Conservation (phyloP, 2,329 filamentous ascomycete genomes). For the Curvularia verruculosa region DNA sequence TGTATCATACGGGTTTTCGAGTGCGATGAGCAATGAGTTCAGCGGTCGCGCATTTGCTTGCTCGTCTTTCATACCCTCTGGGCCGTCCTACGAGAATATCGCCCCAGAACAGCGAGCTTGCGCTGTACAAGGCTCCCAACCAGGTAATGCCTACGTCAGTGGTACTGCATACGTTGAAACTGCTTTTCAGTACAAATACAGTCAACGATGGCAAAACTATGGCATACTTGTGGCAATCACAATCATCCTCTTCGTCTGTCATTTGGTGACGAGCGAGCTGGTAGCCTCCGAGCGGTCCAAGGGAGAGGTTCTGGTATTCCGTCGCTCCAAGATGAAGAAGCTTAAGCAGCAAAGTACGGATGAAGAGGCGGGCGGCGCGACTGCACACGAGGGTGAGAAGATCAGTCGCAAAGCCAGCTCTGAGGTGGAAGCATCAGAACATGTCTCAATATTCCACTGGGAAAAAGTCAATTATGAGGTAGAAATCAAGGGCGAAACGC, state of each 20-base stretch:
- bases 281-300: constrained; percentile 67
- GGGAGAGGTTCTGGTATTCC: constrained; percentile 72
- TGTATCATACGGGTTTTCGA: constrained; percentile 77
- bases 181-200: constrained; percentile 43
- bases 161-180: constrained; percentile 44
- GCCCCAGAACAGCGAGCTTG: constrained; percentile 42
- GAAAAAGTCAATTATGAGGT: constrained; percentile 36
- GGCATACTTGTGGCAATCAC: constrained; percentile 70
- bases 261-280: constrained; percentile 67
- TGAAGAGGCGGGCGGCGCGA: constrained; percentile 46
- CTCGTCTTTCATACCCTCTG: constrained; percentile 47
- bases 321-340: constrained; percentile 45
- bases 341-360: constrained; percentile 40
- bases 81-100: constrained; percentile 43
- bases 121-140: constrained; percentile 42
- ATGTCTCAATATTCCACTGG: constrained; percentile 49
- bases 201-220: constrained; percentile 62
- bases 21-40: constrained; percentile 75
- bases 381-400: constrained; percentile 38
- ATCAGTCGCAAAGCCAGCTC: constrained; percentile 32
- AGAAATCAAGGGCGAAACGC: constrained; percentile 48
- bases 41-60: constrained; percentile 31
- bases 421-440: constrained; percentile 39
- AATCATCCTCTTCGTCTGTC: constrained; percentile 64
- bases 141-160: constrained; percentile 42